Percentiles rank a stretch among this genome's conserved stretches.
Conservation (phyloP, 2,329 filamentous ascomycete genomes). For the Stagonosporopsis cucurbitacearum region DNA sequence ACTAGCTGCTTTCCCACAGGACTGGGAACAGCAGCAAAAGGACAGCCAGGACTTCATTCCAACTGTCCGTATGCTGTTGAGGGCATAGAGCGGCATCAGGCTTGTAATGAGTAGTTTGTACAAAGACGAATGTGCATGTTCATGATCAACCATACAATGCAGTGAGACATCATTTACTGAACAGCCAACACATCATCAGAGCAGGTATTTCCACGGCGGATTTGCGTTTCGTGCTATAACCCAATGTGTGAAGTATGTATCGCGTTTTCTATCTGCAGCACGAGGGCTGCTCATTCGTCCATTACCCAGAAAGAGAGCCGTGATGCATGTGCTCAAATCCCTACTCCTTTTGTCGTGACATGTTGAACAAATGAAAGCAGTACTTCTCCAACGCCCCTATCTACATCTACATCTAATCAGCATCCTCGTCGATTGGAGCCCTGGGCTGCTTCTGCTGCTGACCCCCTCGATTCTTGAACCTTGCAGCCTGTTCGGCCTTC, state of each 20-base stretch:
- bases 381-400: conserved; percentile 14
- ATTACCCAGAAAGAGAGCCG: conserved; percentile 38
- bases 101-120: not conserved
- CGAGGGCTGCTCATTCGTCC: conserved; percentile 36
- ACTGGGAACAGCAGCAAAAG: conserved; percentile 70
- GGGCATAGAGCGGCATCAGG: not conserved
- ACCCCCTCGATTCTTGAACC: conserved; percentile 33
- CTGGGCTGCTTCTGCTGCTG: conserved; percentile 39
- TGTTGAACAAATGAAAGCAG: conserved; percentile 31
- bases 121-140: not conserved
- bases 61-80: conserved; percentile 35
- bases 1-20: conserved; percentile 76
- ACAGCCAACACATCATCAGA: not conserved
- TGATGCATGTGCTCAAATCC: conserved; percentile 37
- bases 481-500: conserved; percentile 57
- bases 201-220: not conserved
- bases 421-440: conserved; percentile 44
- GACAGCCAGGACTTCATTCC: conserved; percentile 72
- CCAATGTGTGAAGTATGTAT: conserved; percentile 25
- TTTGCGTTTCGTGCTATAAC: not conserved
- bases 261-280: conserved; percentile 45
- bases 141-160: not conserved
- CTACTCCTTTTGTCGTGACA: conserved; percentile 29
- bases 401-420: conserved; percentile 38
- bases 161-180: not conserved